phyloP scores from a whole-genome alignment of 2,329 filamentous ascomycete species.

The Nemania abortiva region DNA sequence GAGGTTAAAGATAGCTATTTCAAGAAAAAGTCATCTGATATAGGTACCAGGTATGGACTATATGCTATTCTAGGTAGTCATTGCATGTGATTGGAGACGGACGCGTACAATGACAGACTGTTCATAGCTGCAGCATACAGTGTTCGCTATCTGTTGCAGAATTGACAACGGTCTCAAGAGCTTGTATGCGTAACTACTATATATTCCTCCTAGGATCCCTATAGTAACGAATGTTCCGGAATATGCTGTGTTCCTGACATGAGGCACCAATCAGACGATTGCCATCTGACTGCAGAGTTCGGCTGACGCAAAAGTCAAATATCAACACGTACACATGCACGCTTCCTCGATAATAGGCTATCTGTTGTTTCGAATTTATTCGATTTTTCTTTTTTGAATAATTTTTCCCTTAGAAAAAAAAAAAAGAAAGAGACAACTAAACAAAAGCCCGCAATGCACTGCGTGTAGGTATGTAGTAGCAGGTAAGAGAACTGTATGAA shows the following conservation, averaged over 20 bases:
- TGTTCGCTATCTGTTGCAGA: not conserved
- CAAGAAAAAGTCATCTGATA: not conserved
- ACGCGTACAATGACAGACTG: too few relatives aligned
- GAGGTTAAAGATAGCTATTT: too few relatives aligned
- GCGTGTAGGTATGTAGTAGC: not conserved
- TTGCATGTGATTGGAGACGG: not conserved
- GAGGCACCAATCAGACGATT: conserved; percentile 14
- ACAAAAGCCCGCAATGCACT: not conserved
- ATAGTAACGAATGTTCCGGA: not conserved
- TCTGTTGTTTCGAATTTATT: not conserved
- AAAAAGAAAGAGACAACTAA: not conserved
- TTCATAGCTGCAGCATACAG: not conserved
- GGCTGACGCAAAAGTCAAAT: conserved; percentile 15
- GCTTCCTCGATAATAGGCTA: not conserved
- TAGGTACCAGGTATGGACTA: not conserved
- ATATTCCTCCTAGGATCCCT: not conserved
- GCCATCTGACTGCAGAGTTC: conserved; percentile 14
- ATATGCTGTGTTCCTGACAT: conserved; percentile 7
- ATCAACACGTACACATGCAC: not conserved
- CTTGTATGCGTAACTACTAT: too few relatives aligned
- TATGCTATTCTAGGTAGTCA: not conserved
- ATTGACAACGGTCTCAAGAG: not conserved
- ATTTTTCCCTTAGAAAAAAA: not conserved
- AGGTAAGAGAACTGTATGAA: not conserved
- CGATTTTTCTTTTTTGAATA: not conserved